Evolutionary conservation across 768 basidiomycete genomes (phyloP).

Genomic region (Amyloporia xantha): DNA sequence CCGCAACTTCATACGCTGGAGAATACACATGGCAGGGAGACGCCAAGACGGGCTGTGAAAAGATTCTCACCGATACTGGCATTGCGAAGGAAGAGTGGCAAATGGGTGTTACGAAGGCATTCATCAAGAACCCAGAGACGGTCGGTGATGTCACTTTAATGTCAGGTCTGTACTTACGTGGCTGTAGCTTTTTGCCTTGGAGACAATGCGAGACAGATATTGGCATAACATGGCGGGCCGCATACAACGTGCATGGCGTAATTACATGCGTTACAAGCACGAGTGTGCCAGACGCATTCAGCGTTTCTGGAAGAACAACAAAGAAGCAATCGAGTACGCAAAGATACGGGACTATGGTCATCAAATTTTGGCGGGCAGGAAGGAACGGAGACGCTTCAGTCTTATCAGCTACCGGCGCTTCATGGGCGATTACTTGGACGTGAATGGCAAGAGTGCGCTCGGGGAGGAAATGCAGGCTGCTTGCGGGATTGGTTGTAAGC

Average conservation of each 20-base stretch:
- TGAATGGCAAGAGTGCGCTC: slow-evolving; percentile 74
- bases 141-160: slow-evolving; percentile 35
- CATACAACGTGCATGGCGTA: slow-evolving; percentile 94
- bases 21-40: slow-evolving; percentile 97
- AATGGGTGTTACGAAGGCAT: slow-evolving; percentile 97
- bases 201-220: slow-evolving; percentile 97
- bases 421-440: slow-evolving; percentile 91
- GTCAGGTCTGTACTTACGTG: slow-evolving; percentile 3
- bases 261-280: slow-evolving; percentile 91
- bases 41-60: slow-evolving; percentile 83
- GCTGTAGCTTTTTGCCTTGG: slow-evolving; percentile 85
- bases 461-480: slow-evolving; percentile 69
- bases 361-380: slow-evolving; percentile 81
- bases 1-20: slow-evolving; percentile 94
- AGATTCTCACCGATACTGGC: slow-evolving; percentile 90
- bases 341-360: slow-evolving; percentile 94
- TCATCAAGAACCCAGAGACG: slow-evolving; percentile 99
- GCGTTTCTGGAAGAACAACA: slow-evolving; percentile 98
- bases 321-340: slow-evolving; percentile 84
- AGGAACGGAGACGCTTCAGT: slow-evolving; percentile 91
- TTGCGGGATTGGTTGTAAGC: slow-evolving; percentile 69
- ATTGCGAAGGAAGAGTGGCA: slow-evolving; percentile 98
- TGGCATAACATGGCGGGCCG: slow-evolving; percentile 99
- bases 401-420: slow-evolving; percentile 91
- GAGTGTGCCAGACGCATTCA: slow-evolving; percentile 95